These are phyloP conservation scores for Entamoeba moshkovskii DNA, from an alignment of 208 protist genomes.

Conservation along the genomic window DNA sequence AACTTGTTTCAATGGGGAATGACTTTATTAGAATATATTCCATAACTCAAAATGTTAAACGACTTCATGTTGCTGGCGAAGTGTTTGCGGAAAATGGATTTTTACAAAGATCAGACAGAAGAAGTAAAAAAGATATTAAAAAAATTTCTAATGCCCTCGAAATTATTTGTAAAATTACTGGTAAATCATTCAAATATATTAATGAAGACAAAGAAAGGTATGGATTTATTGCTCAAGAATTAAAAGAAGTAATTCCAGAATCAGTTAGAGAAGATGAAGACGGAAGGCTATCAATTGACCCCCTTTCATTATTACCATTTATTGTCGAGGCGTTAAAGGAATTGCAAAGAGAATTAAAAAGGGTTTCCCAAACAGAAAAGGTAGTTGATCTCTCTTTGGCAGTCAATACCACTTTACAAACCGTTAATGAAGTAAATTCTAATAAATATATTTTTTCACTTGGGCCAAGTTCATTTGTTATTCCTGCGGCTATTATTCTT, in stretches of 20 bases:
- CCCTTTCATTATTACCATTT: neutral
- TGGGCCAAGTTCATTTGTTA: neutral
- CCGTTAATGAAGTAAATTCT: neutral
- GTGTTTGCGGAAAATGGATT: neutral
- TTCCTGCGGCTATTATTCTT: neutral
- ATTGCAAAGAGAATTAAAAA: neutral
- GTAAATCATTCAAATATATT: neutral
- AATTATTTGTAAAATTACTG: neutral
- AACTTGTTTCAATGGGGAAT: neutral
- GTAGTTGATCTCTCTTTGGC: neutral
- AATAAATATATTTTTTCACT: neutral
- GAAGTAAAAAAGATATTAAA: neutral
- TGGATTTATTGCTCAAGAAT: neutral
- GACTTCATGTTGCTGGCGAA: neutral
- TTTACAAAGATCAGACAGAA: neutral
- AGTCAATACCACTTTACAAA: neutral
- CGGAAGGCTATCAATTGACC: neutral
- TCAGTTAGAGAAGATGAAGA: neutral
- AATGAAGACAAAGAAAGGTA: neutral
- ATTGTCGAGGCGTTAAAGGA: neutral
- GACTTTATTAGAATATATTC: neutral
- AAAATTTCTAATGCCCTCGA: neutral
- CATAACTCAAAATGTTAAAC: neutral
- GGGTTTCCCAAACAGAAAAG: neutral
- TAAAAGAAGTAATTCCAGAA: neutral